phyloP scores from a whole-genome alignment of 2,329 filamentous ascomycete species.

The Neofusicoccum parvum region DNA sequence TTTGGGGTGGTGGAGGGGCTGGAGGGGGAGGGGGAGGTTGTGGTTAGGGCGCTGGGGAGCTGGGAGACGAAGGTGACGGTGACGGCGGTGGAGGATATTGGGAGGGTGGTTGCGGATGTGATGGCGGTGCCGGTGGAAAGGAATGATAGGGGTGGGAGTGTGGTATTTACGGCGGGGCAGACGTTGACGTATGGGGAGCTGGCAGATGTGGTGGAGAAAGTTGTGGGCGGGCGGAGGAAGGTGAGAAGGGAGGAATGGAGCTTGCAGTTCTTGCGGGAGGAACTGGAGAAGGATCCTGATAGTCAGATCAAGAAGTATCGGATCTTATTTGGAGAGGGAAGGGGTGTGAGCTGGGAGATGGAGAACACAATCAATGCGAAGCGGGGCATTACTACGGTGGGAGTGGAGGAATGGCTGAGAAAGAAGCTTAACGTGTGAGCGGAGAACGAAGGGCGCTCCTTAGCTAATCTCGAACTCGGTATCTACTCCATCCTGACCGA shows the following conservation, averaged over 20 bases:
- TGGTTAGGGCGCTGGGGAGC: slow-evolving; percentile 58
- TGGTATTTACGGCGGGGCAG: slow-evolving; percentile 64
- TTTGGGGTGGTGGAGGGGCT: slow-evolving; percentile 64
- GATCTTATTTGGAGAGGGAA: slow-evolving; percentile 61
- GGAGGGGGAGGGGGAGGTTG: slow-evolving; percentile 27
- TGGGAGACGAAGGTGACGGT: slow-evolving; percentile 66
- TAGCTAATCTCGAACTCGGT: not conserved
- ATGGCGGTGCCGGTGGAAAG: slow-evolving; percentile 43
- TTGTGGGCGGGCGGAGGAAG: slow-evolving; percentile 35
- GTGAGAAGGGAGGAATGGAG: slow-evolving; percentile 57
- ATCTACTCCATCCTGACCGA: not conserved
- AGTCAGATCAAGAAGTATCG: slow-evolving; percentile 62
- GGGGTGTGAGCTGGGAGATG: slow-evolving; percentile 62
- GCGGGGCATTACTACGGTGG: slow-evolving; percentile 49
- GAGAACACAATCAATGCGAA: slow-evolving; percentile 56
- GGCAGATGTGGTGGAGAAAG: slow-evolving; percentile 55
- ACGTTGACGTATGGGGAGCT: slow-evolving; percentile 61
- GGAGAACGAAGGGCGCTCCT: not conserved
- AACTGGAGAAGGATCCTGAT: slow-evolving; percentile 51
- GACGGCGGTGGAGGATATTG: slow-evolving; percentile 67
- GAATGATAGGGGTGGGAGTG: slow-evolving; percentile 36
- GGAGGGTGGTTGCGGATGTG: slow-evolving; percentile 59
- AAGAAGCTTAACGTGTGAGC: slow-evolving; percentile 22
- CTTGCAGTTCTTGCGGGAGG: slow-evolving; percentile 46
- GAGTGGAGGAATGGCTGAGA: slow-evolving; percentile 45